phyloP scores from a whole-genome alignment of 495 filamentous ascomycete genomes.

The Lepraria neglecta region DNA sequence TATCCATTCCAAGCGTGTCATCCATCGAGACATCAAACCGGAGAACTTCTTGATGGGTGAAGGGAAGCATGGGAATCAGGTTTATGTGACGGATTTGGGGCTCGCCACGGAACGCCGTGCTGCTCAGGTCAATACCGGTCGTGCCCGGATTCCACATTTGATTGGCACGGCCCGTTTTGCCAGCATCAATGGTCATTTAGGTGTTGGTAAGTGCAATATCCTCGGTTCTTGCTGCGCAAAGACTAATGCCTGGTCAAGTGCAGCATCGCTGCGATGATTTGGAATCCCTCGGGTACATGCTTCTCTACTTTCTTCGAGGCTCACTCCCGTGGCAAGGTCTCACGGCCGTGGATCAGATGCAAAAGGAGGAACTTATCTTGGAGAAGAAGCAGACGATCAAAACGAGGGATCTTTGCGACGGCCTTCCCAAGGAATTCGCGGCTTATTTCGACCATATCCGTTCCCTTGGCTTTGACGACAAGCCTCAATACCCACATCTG shows the following conservation, averaged over 20 bases:
- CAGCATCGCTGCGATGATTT: conserved; percentile 37
- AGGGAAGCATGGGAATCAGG: conserved; percentile 23
- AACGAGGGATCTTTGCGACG: conserved; percentile 13
- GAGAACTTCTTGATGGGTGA: conserved; percentile 25
- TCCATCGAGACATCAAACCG: conserved; percentile 19
- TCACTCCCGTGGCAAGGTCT: conserved; percentile 36
- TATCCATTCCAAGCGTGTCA: conserved; percentile 9
- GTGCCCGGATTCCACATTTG: conserved; percentile 14
- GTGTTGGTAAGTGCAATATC: conserved; percentile 27
- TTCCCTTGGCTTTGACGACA: conserved; percentile 30
- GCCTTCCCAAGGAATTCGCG: conserved; percentile 17
- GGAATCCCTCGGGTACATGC: conserved; percentile 39
- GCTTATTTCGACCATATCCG: conserved; percentile 28
- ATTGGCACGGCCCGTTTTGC: conserved; percentile 28
- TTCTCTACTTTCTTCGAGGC: conserved; percentile 36
- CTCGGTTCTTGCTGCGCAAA: conserved; percentile 9
- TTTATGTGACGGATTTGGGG: conserved; percentile 61
- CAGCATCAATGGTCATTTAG: conserved; percentile 33
- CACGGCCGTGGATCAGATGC: conserved; percentile 16
- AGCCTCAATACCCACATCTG: conserved; percentile 30
- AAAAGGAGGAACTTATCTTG: conserved; percentile 16
- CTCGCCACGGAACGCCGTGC: conserved; percentile 51
- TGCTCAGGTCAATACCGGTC: conserved; percentile 1
- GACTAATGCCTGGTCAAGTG: conserved; percentile 27
- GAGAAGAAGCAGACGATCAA: conserved; percentile 17